phyloP scores from a whole-genome alignment of 192 early-diverging fungal species.

The Rhizophagus clarus region DNA sequence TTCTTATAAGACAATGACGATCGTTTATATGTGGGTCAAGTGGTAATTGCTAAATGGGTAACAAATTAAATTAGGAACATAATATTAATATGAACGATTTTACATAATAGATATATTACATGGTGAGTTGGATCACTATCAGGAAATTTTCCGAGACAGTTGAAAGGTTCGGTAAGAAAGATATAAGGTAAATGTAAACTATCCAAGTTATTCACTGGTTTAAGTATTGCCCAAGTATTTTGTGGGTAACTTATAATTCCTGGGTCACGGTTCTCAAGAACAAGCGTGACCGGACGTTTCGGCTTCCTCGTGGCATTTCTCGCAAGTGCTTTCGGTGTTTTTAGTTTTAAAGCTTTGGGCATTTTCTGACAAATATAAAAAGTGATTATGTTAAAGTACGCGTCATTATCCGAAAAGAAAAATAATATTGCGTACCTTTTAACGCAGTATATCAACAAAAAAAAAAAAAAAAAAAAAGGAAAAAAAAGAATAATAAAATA shows the following conservation, averaged over 20 bases:
- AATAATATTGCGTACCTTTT: background rate
- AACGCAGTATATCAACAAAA: background rate
- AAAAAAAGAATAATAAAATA: no score
- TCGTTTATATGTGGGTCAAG: background rate
- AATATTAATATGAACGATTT: background rate
- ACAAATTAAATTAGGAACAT: background rate
- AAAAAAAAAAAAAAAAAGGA: no score
- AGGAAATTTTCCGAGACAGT: background rate
- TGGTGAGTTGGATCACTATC: background rate
- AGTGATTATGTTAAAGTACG: background rate
- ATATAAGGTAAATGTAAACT: background rate
- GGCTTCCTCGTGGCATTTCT: background rate
- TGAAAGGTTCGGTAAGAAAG: background rate
- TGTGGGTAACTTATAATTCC: background rate
- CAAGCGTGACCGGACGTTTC: background rate
- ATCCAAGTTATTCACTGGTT: background rate
- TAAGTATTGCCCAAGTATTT: background rate
- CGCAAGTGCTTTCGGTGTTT: background rate
- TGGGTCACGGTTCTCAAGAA: background rate
- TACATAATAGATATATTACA: background rate
- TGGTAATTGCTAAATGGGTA: background rate
- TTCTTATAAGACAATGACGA: background rate
- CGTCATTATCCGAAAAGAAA: background rate
- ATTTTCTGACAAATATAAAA: background rate
- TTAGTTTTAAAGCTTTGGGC: background rate